Evolutionary conservation across 2,329 filamentous ascomycete species (phyloP).

Genomic region (Phaeomoniella chlamydospora): DNA sequence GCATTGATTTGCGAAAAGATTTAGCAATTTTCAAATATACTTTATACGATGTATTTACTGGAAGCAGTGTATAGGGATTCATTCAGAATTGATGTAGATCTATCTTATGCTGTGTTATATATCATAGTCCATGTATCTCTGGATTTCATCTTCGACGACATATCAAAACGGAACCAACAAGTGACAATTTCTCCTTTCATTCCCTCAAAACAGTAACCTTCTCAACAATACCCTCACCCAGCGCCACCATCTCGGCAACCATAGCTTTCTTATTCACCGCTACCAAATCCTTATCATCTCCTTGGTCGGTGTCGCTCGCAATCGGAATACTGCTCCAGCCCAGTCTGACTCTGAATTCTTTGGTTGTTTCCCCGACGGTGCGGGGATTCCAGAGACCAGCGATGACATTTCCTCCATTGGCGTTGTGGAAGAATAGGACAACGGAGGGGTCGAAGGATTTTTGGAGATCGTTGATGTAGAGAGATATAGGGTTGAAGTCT

Average conservation of each 20-base stretch:
- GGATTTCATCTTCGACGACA: too few relatives aligned
- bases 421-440: constrained; percentile 68
- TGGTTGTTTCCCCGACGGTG: constrained; percentile 19
- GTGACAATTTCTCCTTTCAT: too few relatives aligned
- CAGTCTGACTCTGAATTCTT: constrained; percentile 57
- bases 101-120: too few relatives aligned
- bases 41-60: too few relatives aligned
- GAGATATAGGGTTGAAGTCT: constrained; percentile 44
- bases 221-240: constrained; percentile 18
- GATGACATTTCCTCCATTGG: constrained; percentile 39
- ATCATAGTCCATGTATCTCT: too few relatives aligned
- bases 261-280: constrained; percentile 54
- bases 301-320: constrained; percentile 6
- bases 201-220: constrained; percentile 5
- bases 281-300: constrained; percentile 23
- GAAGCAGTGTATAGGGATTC: too few relatives aligned
- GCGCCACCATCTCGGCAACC: constrained; percentile 56
- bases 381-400: constrained; percentile 53
- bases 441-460: constrained; percentile 47
- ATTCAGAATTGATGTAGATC: too few relatives aligned
- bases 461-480: constrained; percentile 55
- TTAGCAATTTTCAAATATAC: too few relatives aligned
- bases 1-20: too few relatives aligned
- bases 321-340: constrained; percentile 51
- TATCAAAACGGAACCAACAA: too few relatives aligned